These are phyloP conservation scores for Magnusiomyces clavatus DNA, from an alignment of 1,139 yeast species.

Conservation along the genomic window DNA sequence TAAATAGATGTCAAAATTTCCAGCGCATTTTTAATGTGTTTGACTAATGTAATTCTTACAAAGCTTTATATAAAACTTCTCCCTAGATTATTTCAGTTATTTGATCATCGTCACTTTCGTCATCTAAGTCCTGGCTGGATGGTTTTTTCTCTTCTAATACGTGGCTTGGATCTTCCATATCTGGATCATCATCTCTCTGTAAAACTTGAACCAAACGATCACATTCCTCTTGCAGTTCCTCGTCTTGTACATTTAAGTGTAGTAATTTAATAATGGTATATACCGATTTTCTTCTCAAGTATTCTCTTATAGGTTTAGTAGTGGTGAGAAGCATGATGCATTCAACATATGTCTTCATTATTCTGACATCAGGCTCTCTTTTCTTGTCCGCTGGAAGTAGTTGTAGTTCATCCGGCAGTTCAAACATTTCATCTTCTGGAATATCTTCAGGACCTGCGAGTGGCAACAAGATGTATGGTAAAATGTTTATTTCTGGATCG, in stretches of 20 bases:
- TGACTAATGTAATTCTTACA: no score
- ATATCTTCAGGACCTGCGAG: slow-evolving; percentile 74
- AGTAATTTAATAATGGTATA: slow-evolving; percentile 80
- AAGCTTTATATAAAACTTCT: no score
- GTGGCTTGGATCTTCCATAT: slow-evolving; percentile 46
- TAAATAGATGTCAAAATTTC: no score
- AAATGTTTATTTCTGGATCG: slow-evolving; percentile 59
- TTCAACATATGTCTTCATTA: slow-evolving; percentile 63
- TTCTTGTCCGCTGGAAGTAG: slow-evolving; percentile 66
- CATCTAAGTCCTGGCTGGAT: slow-evolving; percentile 29
- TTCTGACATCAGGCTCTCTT: slow-evolving; percentile 63
- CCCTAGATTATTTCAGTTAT: slow-evolving; percentile 19
- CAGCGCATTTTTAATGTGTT: no score
- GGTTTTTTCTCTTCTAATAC: slow-evolving; percentile 21
- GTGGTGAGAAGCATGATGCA: slow-evolving; percentile 71
- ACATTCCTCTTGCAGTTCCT: slow-evolving; percentile 49
- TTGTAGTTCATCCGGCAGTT: slow-evolving; percentile 84
- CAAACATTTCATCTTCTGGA: slow-evolving; percentile 78
- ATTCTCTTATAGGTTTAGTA: slow-evolving; percentile 62
- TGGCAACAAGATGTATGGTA: slow-evolving; percentile 79
- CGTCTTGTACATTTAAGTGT: slow-evolving; percentile 61
- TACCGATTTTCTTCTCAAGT: slow-evolving; percentile 67
- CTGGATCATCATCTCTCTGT: slow-evolving; percentile 82
- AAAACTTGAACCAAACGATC: slow-evolving; percentile 63
- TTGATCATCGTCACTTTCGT: slow-evolving; percentile 32